Conservation (phyloP, 768 basidiomycete genomes). For the Collybia sp. region DNA sequence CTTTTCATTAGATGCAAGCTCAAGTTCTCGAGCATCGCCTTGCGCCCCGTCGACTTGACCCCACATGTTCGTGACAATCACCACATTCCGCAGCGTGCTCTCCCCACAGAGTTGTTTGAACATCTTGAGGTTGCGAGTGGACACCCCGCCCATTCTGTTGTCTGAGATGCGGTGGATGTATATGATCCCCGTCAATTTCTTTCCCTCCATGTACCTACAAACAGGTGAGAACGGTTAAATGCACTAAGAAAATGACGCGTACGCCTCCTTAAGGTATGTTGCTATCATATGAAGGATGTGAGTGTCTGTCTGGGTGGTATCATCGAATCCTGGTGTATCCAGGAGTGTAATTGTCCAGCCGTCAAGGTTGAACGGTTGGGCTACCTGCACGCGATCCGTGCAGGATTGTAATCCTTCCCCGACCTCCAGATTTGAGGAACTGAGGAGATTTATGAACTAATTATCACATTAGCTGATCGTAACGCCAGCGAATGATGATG, state of each 20-base stretch:
- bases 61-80: slow-evolving; percentile 46
- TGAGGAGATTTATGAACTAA: no score
- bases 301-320: slow-evolving; percentile 26
- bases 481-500: not conserved
- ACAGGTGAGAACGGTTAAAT: no score
- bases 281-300: slow-evolving; percentile 30
- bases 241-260: slow-evolving; percentile 2
- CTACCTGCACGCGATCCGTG: slow-evolving; percentile 8
- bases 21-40: slow-evolving; percentile 23
- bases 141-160: slow-evolving; percentile 31
- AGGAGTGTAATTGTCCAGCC: slow-evolving; percentile 25
- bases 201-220: slow-evolving; percentile 7
- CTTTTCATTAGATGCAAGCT: slow-evolving; percentile 21
- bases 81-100: slow-evolving; percentile 35
- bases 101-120: slow-evolving; percentile 42
- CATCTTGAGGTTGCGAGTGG: slow-evolving; percentile 37
- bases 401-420: no score
- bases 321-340: slow-evolving; percentile 44
- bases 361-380: slow-evolving; percentile 22
- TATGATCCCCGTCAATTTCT: slow-evolving; percentile 32
- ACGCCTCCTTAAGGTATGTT: slow-evolving; percentile 12
- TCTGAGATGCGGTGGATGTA: slow-evolving; percentile 40
- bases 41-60: slow-evolving; percentile 24
- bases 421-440: no score
- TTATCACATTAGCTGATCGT: not conserved